Base-by-base conservation (phyloP, 2,329 filamentous ascomycete species). In the Aspergillus glaucus region DNA sequence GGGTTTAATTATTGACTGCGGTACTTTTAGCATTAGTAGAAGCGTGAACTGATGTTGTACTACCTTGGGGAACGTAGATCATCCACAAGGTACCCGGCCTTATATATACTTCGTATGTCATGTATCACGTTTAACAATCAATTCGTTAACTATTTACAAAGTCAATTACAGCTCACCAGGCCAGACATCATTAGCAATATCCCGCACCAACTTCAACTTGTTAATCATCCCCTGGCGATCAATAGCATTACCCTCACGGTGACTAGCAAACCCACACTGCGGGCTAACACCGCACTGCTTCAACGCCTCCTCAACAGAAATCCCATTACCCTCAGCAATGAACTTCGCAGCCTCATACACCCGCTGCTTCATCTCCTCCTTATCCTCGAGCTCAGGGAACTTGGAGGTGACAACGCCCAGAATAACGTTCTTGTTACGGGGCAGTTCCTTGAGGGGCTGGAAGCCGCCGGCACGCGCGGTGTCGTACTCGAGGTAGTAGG, bases 161-260 rank as follows among this genome's bases (percentile, higher is more conserved):
- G 12, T 3, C 37, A 8, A 10, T 59, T 54, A 80, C 54, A 71
- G 63, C 69, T 80, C 69, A 17, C 75, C 74, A 3, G 77, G 75
- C 87, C 86, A 91, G 50, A 90, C 79, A 60, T 85, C 80, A 62
- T 89, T 79, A 2, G 87, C 86, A 59, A 91, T 81, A 57, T 81
- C 75, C 54, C 86, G 79, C 15, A 90, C 84, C 46, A 91, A 70
- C 55, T 79, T 74, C 60, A 91, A 69, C 74, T 90, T 91, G 66
- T 79, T 81, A 70, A 80, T 80, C 82, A 90, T 85, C 53, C 87
- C 85, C 42, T 87, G 79, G 53, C 81, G 74, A 19, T 76, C 79
- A 47, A 91, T 74, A 12, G 81, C 78, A 62, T 91, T 89, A 0
- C 86, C 87, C 59, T 79, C 82, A 56, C 85, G 81, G 63, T 91